Base-by-base conservation (phyloP, 2,329 filamentous ascomycete species). In the Fusarium chuoi region DNA sequence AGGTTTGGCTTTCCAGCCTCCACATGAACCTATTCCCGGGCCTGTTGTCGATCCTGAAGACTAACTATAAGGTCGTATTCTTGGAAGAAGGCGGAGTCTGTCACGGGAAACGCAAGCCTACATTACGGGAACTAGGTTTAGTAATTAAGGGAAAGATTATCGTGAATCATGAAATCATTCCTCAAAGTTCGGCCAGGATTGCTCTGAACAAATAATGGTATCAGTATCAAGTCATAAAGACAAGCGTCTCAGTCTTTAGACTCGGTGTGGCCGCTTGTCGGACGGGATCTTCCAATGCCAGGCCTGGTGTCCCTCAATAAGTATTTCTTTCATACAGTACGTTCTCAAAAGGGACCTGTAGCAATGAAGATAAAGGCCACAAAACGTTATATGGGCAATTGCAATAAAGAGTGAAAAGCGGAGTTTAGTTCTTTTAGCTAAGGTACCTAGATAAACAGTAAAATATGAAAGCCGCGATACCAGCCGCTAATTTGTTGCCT, bases 401-500 rank as follows among this genome's bases (percentile, higher is more conserved):
- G 11, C 15, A n/a, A n/a, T 14, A 39, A 51, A 24, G 35, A 60
- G 45, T 44, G 38, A 55, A 45, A 28, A 24, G 24, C 22, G 22
- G 51, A 28, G 24, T 49, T 49, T 45, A 13, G n/a, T 54, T 62
- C 54, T 42, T 61, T 61, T 14, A 26, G 45, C 26, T 42, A n/a
- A 26, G 45, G n/a, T 42, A n/a, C 18, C 24, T 52, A 52, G 45
- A 46, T 41, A 52, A 46, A 28, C 26, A 30, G 39, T 20, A 11
- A 42, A 62, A 60, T 17, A 38, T 36, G 46, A 51, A 62, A 36
- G 56, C 51, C 56, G 68, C 48, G 68, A 54, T 49, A 51, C 69
- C 52, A 54, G 45, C 41, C 49, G 28, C 42, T 17, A 54, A 48
- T 41, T 45, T 46, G 26, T 33, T 56, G 48, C 41, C 52, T 71